Percentiles rank a stretch among this genome's conserved stretches.
Conservation (phyloP, 345 rosid species). For the Acer yangbiense region DNA sequence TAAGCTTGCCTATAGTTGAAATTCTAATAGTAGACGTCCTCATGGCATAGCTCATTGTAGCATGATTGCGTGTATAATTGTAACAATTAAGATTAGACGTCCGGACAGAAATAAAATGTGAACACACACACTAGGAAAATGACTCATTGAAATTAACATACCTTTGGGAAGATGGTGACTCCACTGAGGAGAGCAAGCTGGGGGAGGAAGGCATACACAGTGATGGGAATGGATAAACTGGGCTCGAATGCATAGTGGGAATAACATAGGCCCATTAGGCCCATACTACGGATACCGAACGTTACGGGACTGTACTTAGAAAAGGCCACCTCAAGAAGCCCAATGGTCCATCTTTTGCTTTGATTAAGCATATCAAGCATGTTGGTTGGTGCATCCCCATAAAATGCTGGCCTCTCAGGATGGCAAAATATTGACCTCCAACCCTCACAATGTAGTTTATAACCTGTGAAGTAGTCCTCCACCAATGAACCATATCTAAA, state of each 20-base stretch:
- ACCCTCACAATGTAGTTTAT: slow-evolving; percentile 57
- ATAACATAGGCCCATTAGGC: slow-evolving; percentile 44
- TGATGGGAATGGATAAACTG: slow-evolving; percentile 47
- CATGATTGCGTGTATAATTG: too few species aligned
- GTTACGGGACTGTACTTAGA: slow-evolving; percentile 47
- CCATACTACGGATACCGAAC: slow-evolving; percentile 44
- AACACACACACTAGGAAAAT: too few species aligned
- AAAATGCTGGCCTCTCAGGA: slow-evolving; percentile 61
- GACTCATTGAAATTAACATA: not conserved
- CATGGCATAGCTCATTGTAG: too few species aligned
- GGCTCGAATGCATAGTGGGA: slow-evolving; percentile 53
- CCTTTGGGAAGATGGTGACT: slow-evolving; percentile 56
- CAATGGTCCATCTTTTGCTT: slow-evolving; percentile 67
- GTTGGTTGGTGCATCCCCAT: slow-evolving; percentile 55
- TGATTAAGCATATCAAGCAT: slow-evolving; percentile 53
- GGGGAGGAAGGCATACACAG: slow-evolving; percentile 57
- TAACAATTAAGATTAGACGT: too few species aligned
- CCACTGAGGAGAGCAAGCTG: slow-evolving; percentile 57
- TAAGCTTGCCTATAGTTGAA: too few species aligned
- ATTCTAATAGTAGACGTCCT: too few species aligned
- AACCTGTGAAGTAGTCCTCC: slow-evolving; percentile 72
- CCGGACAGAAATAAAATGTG: too few species aligned
- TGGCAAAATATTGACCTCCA: slow-evolving; percentile 65
- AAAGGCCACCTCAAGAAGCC: slow-evolving; percentile 50
- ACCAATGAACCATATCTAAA: slow-evolving; percentile 70